Evolutionary conservation across 805 yeast genomes (phyloP).

Genomic region (Torulaspora delbrueckii): DNA sequence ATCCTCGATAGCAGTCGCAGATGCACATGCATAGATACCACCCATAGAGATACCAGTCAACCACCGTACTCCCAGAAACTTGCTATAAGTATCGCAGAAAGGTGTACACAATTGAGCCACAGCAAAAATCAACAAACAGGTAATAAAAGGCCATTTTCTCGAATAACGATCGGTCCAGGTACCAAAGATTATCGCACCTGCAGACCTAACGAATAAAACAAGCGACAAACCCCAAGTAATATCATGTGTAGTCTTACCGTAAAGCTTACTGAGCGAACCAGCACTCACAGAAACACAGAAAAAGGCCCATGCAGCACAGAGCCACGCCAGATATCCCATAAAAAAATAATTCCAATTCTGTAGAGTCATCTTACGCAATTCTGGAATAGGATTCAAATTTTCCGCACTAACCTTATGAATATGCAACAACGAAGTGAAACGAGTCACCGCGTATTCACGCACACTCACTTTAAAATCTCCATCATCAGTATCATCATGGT

Average conservation of each 20-base stretch:
- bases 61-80: constrained; percentile 59
- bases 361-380: constrained; percentile 35
- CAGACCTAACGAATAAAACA: constrained; percentile 65
- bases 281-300: constrained; percentile 58
- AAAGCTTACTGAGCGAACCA: constrained; percentile 44
- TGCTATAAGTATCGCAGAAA: constrained; percentile 52
- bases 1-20: constrained; percentile 64
- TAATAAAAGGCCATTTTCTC: constrained; percentile 61
- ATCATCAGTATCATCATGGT: constrained; percentile 11
- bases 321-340: constrained; percentile 62
- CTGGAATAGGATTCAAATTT: constrained; percentile 43
- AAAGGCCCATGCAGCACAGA: constrained; percentile 69
- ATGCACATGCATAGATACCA: constrained; percentile 60
- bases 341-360: constrained; percentile 54
- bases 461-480: constrained; percentile 7
- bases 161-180: constrained; percentile 56
- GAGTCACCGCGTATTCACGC: constrained; percentile 19
- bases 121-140: constrained; percentile 47
- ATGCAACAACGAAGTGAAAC: constrained; percentile 28
- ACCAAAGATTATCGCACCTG: constrained; percentile 68
- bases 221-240: constrained; percentile 71
- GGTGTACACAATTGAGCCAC: constrained; percentile 63
- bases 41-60: constrained; percentile 70
- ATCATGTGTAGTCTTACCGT: constrained; percentile 42
- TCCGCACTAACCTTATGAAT: constrained; percentile 25